Base-by-base conservation (phyloP, 1,139 yeast species). In the Wickerhamomyces sp. region DNA sequence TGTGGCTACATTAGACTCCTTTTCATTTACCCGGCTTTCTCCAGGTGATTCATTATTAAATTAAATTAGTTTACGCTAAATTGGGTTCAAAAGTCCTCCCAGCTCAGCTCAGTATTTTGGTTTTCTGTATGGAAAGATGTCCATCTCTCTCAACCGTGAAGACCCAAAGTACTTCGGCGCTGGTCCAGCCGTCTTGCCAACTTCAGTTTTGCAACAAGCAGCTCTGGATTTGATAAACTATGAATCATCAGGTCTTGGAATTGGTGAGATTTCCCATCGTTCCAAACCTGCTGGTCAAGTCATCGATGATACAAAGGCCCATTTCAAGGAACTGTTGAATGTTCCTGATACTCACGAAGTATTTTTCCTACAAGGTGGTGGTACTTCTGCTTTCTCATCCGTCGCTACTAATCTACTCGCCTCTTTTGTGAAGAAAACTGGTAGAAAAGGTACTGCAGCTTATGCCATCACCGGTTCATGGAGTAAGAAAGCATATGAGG, bases 231-330 rank as follows among this genome's bases (percentile, higher is more conserved):
- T 91, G 47, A 59, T 91, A 42, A 72, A 78, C 49, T 91, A 76
- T 59, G 67, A 81, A 38, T 70, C 67, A 29, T 65, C 69, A 26
- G 91, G 88, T 27, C 69, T 91, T 42, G 98, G 98, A 31, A 72
- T 88, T 35, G 97, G 96, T 47, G 98, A 91, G 60, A 85, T 91
- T 51, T 87, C 96, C 14, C 98, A 91, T 59, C 85, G 98, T 51
- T 86, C 96, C 8, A 70, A 75, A 44, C 85, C 85, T 23, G 98
- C 96, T 23, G 71, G 72, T 28, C 66, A 72, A 41, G 80, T 91
- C 32, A 80, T 91, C 48, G 81, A 87, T 46, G 76, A 75, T 42
- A 79, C 97, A 36, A 87, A 85, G 61, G 67, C 62, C 28, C 75
- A 81, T 50, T 64, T 91, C 52, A 64, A 54, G 31, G 64, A 81